phyloP scores from a whole-genome alignment of 2,329 filamentous ascomycete species.

The Scedosporium aurantiacum region DNA sequence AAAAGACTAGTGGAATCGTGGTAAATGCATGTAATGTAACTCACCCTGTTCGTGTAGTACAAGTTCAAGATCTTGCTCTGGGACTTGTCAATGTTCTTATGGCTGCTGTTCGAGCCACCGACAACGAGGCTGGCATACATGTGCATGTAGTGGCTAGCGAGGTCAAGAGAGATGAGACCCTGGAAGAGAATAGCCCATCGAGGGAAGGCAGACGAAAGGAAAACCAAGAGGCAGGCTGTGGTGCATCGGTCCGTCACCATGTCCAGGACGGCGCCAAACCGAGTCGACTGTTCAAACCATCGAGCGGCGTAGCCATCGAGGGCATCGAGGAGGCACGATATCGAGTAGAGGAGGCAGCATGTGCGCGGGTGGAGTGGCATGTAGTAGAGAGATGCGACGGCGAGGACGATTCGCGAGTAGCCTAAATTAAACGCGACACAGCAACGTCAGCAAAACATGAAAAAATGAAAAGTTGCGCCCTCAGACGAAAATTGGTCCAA shows the following conservation, averaged over 20 bases:
- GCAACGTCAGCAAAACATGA: conserved; percentile 10
- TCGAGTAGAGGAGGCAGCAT: conserved; percentile 79
- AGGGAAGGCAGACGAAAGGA: conserved; percentile 88
- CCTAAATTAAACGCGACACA: conserved; percentile 32
- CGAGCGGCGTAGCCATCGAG: conserved; percentile 84
- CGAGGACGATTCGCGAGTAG: conserved; percentile 67
- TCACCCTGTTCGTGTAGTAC: conserved; percentile 95
- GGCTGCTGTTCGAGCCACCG: conserved; percentile 67
- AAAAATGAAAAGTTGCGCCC: neutral
- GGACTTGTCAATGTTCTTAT: conserved; percentile 87
- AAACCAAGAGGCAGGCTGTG: conserved; percentile 87
- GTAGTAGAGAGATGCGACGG: conserved; percentile 89
- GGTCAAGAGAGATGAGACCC: conserved; percentile 78
- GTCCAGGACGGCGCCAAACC: conserved; percentile 91
- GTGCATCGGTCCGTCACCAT: conserved; percentile 99
- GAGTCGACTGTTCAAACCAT: conserved; percentile 76
- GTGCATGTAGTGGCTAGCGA: conserved; percentile 97
- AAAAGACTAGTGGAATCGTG: neutral
- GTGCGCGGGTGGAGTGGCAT: conserved; percentile 98
- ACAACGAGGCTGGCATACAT: conserved; percentile 94
- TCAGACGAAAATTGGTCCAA: neutral
- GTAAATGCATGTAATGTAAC: conserved; percentile 16
- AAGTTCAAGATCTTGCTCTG: conserved; percentile 83
- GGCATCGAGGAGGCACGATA: conserved; percentile 91
- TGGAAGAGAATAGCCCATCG: conserved; percentile 93